phyloP scores from a whole-genome alignment of 2,329 filamentous ascomycete genomes.

The Trichoderma polysporum region DNA sequence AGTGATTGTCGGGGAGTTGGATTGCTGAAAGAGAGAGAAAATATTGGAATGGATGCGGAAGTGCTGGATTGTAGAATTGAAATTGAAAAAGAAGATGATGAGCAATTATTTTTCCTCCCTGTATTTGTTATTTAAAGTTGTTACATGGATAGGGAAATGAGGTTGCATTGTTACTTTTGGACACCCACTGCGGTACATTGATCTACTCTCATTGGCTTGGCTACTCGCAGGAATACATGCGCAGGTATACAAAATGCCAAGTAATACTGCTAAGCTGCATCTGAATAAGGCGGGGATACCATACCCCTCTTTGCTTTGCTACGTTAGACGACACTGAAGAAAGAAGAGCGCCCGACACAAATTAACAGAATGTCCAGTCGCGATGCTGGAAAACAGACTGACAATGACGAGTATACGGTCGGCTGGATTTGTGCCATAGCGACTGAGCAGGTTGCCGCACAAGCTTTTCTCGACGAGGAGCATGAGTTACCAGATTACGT shows the following conservation, averaged over 20 bases:
- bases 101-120: neutral
- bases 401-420: constrained; percentile 29
- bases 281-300: no score
- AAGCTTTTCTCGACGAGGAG: constrained; percentile 32
- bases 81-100: neutral
- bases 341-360: no score
- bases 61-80: neutral
- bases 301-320: no score
- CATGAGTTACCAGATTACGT: constrained; percentile 20
- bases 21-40: neutral
- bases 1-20: neutral
- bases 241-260: no score
- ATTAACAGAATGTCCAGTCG: neutral
- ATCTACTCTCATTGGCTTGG: no score
- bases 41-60: neutral
- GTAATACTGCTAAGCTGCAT: no score
- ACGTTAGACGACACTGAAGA: no score
- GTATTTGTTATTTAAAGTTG: no score
- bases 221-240: no score
- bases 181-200: no score
- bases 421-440: constrained; percentile 36
- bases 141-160: no score
- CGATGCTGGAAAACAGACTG: neutral
- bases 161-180: no score
- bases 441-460: constrained; percentile 32